Base-by-base conservation (phyloP, 331 rosid genomes). In the Saraca asoca region DNA sequence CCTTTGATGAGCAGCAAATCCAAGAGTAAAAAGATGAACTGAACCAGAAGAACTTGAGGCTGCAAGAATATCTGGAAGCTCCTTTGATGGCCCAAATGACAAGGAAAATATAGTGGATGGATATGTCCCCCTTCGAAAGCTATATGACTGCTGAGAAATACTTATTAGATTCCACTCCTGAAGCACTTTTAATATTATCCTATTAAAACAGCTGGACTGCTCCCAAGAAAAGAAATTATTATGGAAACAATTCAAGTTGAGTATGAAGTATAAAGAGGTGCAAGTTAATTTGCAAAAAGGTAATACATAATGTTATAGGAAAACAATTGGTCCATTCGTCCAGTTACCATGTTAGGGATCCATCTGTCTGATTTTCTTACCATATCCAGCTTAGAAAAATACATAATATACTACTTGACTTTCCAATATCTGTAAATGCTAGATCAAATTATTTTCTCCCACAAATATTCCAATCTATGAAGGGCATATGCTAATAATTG, bases 11-110 rank as follows among this genome's bases (percentile, higher is more conserved):
- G 83, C 70, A 58, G 85, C 84, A 69, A 85, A 83, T 70, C 88
- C 91, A 57, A 92, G 85, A 58, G 89, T 77, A 78, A 92, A 93
- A 65, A 88, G 77, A 82, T 93, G 98, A 73, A 89, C 71, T 69
- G 98, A 93, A 67, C 98, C 98, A 42, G 98, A 85, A 58, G 91
- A 89, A 82, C 98, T 87, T 63, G 91, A 79, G 67, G 94, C 94
- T 77, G 89, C 91, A 52, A 93, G 95, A 72, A 93, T 81, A 75
- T 89, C 90, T 9, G 98, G 98, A 75, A 89, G 81, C 75, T 79
- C 85, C 76, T 41, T 57, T 58, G 95, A 87, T 51, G 91, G 95
- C 31, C 90, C 95, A 80, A 93, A 93, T 54, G 98, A 84, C 78
- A 93, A 79, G 51, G 98, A 93, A 75, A 72, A 93, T 84, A 93